Conservation (phyloP, 2,329 filamentous ascomycete species). For the Exutisphaerella laricina region DNA sequence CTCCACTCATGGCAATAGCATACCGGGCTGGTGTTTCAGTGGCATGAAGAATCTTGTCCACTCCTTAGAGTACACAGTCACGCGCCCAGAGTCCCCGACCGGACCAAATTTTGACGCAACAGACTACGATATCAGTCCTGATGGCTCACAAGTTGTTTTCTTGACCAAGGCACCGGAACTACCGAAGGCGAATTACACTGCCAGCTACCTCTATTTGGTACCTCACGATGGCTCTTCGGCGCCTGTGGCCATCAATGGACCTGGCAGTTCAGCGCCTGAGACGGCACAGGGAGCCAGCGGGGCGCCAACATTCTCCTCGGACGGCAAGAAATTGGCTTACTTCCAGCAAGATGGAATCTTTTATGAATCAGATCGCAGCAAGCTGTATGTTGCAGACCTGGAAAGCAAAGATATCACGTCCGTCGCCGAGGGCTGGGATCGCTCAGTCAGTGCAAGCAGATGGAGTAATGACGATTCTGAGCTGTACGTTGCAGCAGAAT, state of each 20-base stretch:
- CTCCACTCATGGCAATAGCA: conserved; percentile 5
- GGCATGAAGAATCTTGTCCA: conserved; percentile 22
- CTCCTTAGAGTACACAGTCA: conserved; percentile 22
- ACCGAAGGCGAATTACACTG: conserved; percentile 23
- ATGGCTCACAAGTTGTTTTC: conserved; percentile 24
- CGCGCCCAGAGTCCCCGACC: conserved; percentile 23
- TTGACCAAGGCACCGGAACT: conserved; percentile 24
- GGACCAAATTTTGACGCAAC: conserved; percentile 20
- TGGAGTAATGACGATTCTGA: conserved; percentile 18
- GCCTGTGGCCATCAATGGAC: conserved; percentile 23
- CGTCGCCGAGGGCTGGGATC: conserved; percentile 23
- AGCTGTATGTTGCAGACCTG: conserved; percentile 23
- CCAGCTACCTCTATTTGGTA: conserved; percentile 25
- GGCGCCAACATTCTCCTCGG: conserved; percentile 19
- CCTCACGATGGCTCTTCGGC: conserved; percentile 26
- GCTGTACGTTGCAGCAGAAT: conserved; percentile 22
- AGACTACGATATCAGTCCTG: conserved; percentile 24
- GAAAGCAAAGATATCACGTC: conserved; percentile 18
- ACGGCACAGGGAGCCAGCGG: conserved; percentile 22
- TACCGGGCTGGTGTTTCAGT: conserved; percentile 10
- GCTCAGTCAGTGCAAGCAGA: conserved; percentile 14
- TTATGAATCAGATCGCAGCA: conserved; percentile 23
- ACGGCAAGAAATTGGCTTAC: conserved; percentile 22
- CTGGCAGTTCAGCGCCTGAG: conserved; percentile 21
- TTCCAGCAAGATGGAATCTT: conserved; percentile 23